phyloP scores from a whole-genome alignment of 2,329 filamentous ascomycete genomes.

The Aspergillus ibericus region DNA sequence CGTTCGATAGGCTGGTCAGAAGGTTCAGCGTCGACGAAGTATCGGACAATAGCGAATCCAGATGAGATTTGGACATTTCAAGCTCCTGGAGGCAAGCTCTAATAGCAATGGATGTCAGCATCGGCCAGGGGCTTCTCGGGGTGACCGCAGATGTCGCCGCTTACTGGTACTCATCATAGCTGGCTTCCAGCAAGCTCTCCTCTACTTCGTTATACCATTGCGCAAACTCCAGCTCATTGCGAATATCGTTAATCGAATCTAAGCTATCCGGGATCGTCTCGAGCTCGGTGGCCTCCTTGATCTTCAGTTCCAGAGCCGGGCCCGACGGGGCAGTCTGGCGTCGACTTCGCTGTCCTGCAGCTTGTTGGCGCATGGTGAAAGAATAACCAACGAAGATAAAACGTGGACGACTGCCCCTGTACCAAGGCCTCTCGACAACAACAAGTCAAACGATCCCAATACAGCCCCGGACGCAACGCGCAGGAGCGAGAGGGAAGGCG shows the following conservation, averaged over 20 bases:
- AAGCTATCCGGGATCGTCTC: slow-evolving; percentile 14
- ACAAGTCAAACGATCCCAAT: not conserved
- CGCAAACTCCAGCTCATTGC: slow-evolving; percentile 61
- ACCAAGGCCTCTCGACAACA: not conserved
- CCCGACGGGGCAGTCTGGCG: slow-evolving; percentile 40
- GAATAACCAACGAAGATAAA: not conserved
- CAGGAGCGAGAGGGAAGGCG: not conserved
- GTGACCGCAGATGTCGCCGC: slow-evolving; percentile 26
- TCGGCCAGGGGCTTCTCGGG: not conserved
- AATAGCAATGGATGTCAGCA: slow-evolving; percentile 11
- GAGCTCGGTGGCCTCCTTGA: slow-evolving; percentile 20
- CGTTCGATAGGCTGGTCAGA: slow-evolving; percentile 75
- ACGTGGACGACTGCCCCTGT: not conserved
- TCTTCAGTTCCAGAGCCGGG: slow-evolving; percentile 30
- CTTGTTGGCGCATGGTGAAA: slow-evolving; percentile 30
- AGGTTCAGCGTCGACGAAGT: slow-evolving; percentile 74
- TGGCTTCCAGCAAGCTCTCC: slow-evolving; percentile 72
- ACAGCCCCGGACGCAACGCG: not conserved
- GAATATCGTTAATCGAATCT: slow-evolving; percentile 42
- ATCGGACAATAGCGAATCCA: slow-evolving; percentile 74
- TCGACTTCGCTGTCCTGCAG: slow-evolving; percentile 34
- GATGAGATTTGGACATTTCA: slow-evolving; percentile 74
- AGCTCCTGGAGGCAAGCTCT: slow-evolving; percentile 81
- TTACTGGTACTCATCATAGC: slow-evolving; percentile 81
- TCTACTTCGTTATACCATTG: slow-evolving; percentile 61